Conservation (phyloP, 345 rosid species). For the Xanthoceras sorbifolium region DNA sequence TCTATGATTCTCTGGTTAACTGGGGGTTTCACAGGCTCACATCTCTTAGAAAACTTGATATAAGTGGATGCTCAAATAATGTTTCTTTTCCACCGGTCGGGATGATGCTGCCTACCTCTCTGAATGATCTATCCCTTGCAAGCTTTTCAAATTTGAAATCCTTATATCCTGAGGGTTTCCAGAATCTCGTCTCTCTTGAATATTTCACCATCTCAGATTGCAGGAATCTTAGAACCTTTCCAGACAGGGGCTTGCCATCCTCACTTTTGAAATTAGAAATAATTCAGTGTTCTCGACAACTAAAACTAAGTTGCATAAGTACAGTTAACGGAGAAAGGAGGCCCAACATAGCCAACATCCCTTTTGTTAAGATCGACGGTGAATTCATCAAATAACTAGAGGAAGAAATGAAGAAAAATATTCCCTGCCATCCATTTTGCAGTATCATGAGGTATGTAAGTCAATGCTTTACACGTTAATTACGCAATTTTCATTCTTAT, state of each 20-base stretch:
- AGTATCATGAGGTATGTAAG: no score
- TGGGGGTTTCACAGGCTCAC: slow-evolving; percentile 25
- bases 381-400: background rate
- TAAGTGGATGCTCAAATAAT: slow-evolving; percentile 18
- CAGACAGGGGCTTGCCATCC: slow-evolving; percentile 4
- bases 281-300: slow-evolving; percentile 9
- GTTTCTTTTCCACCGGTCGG: slow-evolving; percentile 9
- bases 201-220: slow-evolving; percentile 12
- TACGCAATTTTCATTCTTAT: no score
- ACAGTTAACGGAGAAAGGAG: slow-evolving; percentile 10
- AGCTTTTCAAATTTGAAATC: slow-evolving; percentile 20
- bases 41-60: slow-evolving; percentile 9
- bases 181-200: slow-evolving; percentile 23
- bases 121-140: background rate
- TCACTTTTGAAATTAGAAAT: slow-evolving; percentile 15
- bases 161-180: slow-evolving; percentile 9
- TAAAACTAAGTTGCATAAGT: slow-evolving; percentile 10
- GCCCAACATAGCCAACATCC: slow-evolving; percentile 25
- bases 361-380: background rate
- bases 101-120: slow-evolving; percentile 10
- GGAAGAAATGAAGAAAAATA: background rate
- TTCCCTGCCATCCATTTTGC: no score
- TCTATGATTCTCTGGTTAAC: slow-evolving; percentile 1
- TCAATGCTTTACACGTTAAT: no score
- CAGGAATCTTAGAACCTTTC: slow-evolving; percentile 21